phyloP scores from a whole-genome alignment of 345 rosid species.

The Raphanus sativus region DNA sequence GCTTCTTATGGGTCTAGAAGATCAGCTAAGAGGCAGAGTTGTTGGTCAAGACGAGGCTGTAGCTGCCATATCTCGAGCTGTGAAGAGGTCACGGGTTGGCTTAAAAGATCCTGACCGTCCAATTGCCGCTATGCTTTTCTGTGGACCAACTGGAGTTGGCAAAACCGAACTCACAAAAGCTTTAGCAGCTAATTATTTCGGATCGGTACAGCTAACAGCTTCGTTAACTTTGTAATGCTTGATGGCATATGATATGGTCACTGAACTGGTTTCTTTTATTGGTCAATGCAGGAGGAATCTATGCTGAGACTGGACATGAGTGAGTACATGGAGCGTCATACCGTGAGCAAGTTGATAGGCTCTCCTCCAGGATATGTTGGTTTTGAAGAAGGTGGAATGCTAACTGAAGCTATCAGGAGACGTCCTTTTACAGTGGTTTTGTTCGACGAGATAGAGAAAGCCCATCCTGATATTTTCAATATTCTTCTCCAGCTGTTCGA shows the following conservation, averaged over 20 bases:
- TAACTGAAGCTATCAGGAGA: slow-evolving; percentile 96
- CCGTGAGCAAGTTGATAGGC: slow-evolving; percentile 93
- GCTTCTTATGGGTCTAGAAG: slow-evolving; percentile 76
- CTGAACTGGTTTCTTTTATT: background rate
- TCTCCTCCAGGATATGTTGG: slow-evolving; percentile 97
- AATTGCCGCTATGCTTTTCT: slow-evolving; percentile 91
- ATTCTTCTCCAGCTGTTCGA: slow-evolving; percentile 95
- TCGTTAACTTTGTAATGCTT: slow-evolving; percentile 15
- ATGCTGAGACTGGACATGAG: slow-evolving; percentile 99
- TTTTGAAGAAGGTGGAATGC: slow-evolving; percentile 87
- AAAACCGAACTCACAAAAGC: slow-evolving; percentile 95
- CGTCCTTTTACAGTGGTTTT: slow-evolving; percentile 82
- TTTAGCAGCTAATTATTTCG: slow-evolving; percentile 80
- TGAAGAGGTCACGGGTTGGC: slow-evolving; percentile 90
- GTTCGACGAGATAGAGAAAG: slow-evolving; percentile 89
- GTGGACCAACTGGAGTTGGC: slow-evolving; percentile 99
- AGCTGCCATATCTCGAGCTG: slow-evolving; percentile 87
- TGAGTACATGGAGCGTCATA: slow-evolving; percentile 98
- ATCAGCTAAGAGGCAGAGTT: slow-evolving; percentile 73
- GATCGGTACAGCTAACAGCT: slow-evolving; percentile 75
- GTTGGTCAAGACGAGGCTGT: slow-evolving; percentile 98
- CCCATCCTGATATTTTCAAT: slow-evolving; percentile 96
- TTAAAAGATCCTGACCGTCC: slow-evolving; percentile 91
- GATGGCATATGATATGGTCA: slow-evolving; percentile 1
- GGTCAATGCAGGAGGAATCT: slow-evolving; percentile 66